Evolutionary conservation across 805 yeast genomes (phyloP).

Genomic region (Cyberlindnera suaveolens): DNA sequence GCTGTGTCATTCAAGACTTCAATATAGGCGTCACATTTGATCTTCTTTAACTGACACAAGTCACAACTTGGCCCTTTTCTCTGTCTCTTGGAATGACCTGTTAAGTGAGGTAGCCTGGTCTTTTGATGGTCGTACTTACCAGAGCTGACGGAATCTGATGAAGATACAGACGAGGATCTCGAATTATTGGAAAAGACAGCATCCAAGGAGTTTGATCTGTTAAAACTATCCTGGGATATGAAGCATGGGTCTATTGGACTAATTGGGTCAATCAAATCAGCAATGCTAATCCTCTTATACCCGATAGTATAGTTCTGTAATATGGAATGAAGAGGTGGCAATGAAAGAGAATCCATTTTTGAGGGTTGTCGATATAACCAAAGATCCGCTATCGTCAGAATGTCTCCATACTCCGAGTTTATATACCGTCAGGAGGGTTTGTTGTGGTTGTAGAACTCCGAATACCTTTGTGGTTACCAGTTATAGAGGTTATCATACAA

Average conservation of each 20-base stretch:
- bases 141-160: neutral
- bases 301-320: neutral
- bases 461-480: too few relatives aligned
- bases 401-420: too few relatives aligned
- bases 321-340: neutral
- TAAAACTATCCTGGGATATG: too few relatives aligned
- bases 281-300: neutral
- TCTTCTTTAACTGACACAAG: constrained; percentile 59
- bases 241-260: too few relatives aligned
- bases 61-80: constrained; percentile 74
- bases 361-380: too few relatives aligned
- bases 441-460: too few relatives aligned
- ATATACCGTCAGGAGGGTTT: too few relatives aligned
- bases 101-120: constrained; percentile 4
- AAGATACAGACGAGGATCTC: neutral
- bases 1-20: constrained; percentile 25
- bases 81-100: constrained; percentile 38
- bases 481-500: too few relatives aligned
- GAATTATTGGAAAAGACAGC: neutral
- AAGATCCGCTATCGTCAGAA: too few relatives aligned
- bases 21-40: constrained; percentile 68
- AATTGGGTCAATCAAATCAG: neutral
- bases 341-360: neutral
- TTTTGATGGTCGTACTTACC: neutral
- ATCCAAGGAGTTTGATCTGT: neutral